These are phyloP conservation scores for Claviceps cyperi DNA, from an alignment of 2,329 filamentous ascomycete genomes.

Conservation along the genomic window DNA sequence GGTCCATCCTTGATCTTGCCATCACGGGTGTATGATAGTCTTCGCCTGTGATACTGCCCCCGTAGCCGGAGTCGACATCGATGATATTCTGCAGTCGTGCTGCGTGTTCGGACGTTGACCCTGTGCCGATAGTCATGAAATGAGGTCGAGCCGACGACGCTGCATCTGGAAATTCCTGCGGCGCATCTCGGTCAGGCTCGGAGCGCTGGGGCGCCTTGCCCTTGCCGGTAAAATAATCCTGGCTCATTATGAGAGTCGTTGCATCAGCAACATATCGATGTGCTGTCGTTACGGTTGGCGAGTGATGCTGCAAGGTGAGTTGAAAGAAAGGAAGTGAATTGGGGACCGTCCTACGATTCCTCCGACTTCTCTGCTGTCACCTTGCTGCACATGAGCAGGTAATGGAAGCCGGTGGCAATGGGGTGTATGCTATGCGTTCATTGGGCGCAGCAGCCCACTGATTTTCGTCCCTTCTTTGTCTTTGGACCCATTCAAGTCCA, in stretches of 20 bases:
- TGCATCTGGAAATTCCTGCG: slow-evolving; percentile 11
- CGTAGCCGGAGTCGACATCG: slow-evolving; percentile 84
- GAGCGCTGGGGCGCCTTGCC: slow-evolving; percentile 30
- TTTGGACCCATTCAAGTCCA: no score
- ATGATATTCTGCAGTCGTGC: slow-evolving; percentile 67
- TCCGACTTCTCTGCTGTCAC: background rate
- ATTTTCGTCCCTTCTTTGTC: no score
- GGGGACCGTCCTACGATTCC: background rate
- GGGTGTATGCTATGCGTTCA: background rate
- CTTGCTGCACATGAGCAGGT: background rate
- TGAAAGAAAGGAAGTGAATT: background rate
- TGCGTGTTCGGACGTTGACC: slow-evolving; percentile 68
- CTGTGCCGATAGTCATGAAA: slow-evolving; percentile 81
- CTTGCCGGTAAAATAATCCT: slow-evolving; percentile 42
- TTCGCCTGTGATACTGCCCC: slow-evolving; percentile 60
- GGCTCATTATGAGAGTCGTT: slow-evolving; percentile 36
- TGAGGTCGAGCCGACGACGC: slow-evolving; percentile 32
- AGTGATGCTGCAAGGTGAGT: background rate
- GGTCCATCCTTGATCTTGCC: slow-evolving; percentile 14
- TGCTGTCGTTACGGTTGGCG: background rate
- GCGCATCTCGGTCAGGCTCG: slow-evolving; percentile 16
- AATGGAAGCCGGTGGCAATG: background rate
- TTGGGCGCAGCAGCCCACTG: background rate
- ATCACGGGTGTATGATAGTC: slow-evolving; percentile 24
- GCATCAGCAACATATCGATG: slow-evolving; percentile 21